phyloP scores from a whole-genome alignment of 2,329 filamentous ascomycete species.

The Alternaria sp. region DNA sequence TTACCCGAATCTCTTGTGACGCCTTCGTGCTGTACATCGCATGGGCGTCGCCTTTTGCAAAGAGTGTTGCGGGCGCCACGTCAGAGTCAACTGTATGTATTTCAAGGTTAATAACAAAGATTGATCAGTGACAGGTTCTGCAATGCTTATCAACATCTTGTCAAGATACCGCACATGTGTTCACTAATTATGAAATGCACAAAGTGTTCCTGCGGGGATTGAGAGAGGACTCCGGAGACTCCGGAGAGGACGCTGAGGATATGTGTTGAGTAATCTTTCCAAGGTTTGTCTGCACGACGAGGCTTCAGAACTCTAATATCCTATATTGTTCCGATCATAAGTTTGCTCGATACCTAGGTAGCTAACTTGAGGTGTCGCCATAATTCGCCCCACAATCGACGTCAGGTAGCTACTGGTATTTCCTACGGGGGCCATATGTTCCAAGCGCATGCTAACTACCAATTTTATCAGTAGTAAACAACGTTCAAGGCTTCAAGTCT shows the following conservation, averaged over 20 bases:
- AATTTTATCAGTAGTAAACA: background rate
- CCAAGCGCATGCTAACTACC: background rate
- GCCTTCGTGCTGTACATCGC: background rate
- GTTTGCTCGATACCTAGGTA: background rate
- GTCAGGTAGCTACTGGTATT: background rate
- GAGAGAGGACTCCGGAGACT: background rate
- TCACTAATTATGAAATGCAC: background rate
- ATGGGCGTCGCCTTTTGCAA: background rate
- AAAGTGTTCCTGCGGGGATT: background rate
- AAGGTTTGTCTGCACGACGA: background rate
- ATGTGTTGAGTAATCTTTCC: constrained; percentile 6
- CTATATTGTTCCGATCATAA: background rate
- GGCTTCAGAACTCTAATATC: background rate
- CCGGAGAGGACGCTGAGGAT: background rate
- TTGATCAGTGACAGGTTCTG: background rate
- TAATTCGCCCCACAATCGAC: background rate
- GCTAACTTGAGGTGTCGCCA: background rate
- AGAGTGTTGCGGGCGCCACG: background rate
- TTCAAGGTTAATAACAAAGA: background rate
- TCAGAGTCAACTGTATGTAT: background rate
- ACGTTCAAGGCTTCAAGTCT: background rate
- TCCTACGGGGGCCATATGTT: background rate
- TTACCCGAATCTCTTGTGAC: background rate
- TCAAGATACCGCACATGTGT: background rate
- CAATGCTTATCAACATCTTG: background rate